phyloP scores from a whole-genome alignment of 371 early-diverging fungal species.

The Haplosporangium sp. region DNA sequence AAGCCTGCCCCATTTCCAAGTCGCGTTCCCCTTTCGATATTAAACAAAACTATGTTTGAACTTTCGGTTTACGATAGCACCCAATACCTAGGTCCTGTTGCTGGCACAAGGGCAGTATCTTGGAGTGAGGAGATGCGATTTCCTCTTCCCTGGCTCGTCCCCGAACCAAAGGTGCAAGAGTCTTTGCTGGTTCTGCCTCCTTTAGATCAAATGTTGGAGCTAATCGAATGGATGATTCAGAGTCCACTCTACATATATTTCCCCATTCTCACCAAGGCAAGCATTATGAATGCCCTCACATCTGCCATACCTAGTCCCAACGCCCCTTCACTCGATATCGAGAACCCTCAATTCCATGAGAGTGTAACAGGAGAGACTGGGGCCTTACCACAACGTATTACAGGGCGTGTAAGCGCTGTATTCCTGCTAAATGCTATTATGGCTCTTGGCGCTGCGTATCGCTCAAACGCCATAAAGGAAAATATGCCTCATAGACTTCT shows the following conservation, averaged over 20 bases:
- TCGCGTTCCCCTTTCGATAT: constrained; percentile 43
- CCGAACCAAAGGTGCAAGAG: constrained; percentile 48
- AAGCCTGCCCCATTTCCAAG: constrained; percentile 30
- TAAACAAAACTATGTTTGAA: constrained; percentile 56
- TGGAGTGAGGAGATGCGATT: constrained; percentile 56
- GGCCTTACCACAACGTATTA: constrained; percentile 34
- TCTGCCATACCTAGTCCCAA: constrained; percentile 32
- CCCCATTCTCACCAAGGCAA: constrained; percentile 46
- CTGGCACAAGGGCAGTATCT: constrained; percentile 38
- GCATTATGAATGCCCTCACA: constrained; percentile 44
- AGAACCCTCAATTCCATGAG: not conserved
- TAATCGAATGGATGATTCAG: constrained; percentile 53
- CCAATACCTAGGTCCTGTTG: constrained; percentile 50
- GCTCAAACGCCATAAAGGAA: constrained; percentile 46
- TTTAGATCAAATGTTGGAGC: constrained; percentile 29
- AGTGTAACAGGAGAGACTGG: not conserved
- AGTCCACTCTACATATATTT: constrained; percentile 50
- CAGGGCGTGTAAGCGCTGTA: constrained; percentile 50
- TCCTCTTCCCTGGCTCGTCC: constrained; percentile 49
- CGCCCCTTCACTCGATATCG: constrained; percentile 6
- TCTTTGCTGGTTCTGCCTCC: constrained; percentile 37
- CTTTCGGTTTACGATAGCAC: constrained; percentile 53
- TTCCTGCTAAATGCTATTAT: constrained; percentile 53
- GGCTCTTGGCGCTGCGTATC: constrained; percentile 53
- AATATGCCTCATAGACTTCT: constrained; percentile 32